A percentile compares a stretch with the other conserved stretches of the same genome.
Conservation (phyloP, 257 asterid species). For the Fraxinus americana region DNA sequence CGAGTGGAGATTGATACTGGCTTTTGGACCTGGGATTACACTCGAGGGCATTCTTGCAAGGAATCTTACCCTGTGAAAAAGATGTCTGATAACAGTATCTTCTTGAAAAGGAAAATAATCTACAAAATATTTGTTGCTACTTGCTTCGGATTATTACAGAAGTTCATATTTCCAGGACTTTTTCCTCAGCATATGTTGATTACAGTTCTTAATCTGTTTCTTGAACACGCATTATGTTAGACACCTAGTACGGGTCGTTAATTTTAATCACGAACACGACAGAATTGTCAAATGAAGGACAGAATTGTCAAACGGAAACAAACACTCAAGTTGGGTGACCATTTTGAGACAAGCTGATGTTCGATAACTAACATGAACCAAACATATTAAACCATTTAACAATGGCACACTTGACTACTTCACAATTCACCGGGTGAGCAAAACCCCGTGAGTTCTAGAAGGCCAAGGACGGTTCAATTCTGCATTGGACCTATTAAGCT, state of each 20-base stretch:
- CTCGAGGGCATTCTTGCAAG: conserved; percentile 88
- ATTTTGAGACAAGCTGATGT: neutral
- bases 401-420: neutral
- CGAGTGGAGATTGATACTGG: conserved; percentile 83
- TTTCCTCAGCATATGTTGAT: neutral
- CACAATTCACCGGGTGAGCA: neutral
- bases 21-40: conserved; percentile 96
- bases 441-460: no score
- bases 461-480: no score
- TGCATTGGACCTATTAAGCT: no score
- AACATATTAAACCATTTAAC: neutral
- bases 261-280: no score
- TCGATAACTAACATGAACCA: neutral
- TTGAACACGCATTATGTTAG: no score
- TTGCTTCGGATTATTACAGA: neutral
- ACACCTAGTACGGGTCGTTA: neutral
- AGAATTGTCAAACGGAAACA: neutral
- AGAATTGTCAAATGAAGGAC: no score
- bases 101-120: neutral
- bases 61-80: conserved; percentile 38
- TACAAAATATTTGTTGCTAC: neutral
- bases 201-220: neutral
- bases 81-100: neutral
- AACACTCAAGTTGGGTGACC: neutral
- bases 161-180: no score